These are phyloP conservation scores for Jatropha podagrica DNA, from an alignment of 441 rosid species.

Conservation along the genomic window DNA sequence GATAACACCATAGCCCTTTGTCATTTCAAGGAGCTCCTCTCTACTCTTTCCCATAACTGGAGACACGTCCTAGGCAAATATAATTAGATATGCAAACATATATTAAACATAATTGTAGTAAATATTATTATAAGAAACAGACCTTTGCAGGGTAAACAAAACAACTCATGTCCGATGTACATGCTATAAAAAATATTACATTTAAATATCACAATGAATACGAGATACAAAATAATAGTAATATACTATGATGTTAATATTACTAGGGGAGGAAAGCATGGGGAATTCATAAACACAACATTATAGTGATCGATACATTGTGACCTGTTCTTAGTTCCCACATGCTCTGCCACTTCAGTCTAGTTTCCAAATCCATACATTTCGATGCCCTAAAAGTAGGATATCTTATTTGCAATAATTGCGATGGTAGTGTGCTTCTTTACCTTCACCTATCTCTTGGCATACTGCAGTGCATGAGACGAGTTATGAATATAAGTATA, in stretches of 20 bases:
- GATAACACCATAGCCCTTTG: conserved; percentile 46
- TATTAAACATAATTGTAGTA: not conserved
- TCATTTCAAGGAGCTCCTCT: conserved; percentile 91
- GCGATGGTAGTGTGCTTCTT: too few relatives aligned
- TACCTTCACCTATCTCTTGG: too few relatives aligned
- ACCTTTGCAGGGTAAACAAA: too few relatives aligned
- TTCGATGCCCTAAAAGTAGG: conserved; percentile 71
- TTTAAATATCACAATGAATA: not conserved
- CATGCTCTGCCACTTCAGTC: conserved; percentile 88
- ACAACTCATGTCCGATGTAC: too few relatives aligned
- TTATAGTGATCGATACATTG: conserved; percentile 78
- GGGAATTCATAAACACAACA: conserved; percentile 79
- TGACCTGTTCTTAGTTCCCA: conserved; percentile 76
- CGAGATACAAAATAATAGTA: too few relatives aligned
- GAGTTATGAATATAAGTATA: too few relatives aligned
- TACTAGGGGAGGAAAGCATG: conserved; percentile 86
- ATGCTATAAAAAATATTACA: too few relatives aligned
- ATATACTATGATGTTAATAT: conserved; percentile 21
- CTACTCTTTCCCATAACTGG: conserved; percentile 82
- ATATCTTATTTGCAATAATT: too few relatives aligned
- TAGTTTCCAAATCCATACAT: conserved; percentile 97
- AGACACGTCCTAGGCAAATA: conserved; percentile 73
- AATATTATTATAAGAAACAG: too few relatives aligned
- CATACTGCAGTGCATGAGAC: too few relatives aligned
- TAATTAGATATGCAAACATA: conserved; percentile 9